Evolutionary conservation across 2,329 filamentous ascomycete genomes (phyloP), one percentile per base, ranked within the genome.

Genomic region (Alternaria burnsii): DNA sequence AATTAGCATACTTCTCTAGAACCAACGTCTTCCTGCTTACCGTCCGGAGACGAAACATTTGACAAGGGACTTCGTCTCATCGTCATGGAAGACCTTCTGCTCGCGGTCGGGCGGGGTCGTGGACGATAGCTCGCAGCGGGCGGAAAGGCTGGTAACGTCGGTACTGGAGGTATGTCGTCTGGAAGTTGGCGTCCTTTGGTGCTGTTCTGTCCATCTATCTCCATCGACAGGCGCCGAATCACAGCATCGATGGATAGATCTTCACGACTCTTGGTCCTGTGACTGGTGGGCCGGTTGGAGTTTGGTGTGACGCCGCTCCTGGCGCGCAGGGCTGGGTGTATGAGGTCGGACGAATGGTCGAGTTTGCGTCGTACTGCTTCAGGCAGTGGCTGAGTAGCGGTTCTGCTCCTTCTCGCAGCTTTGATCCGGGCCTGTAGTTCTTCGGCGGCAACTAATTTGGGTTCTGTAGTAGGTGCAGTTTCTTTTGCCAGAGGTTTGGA

Each of bases 161-260:
- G 54, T 22, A 57, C 58, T 42, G 46, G 58, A 26, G 58, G 58
- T 28, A 47, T 24, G 11, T 44, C 57, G 16, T 22, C 48, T 11
- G 38, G 40, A 24, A 36, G 51, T 28, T 24, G 24, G 24, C 18
- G 16, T 24, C 30, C 38, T 38, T 24, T 40, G n/a, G 42, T 22
- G 32, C 6, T 28, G 34, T n/a, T 52, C 38, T 56, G 26, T 26
- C 38, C 52, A 22, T 56, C 42, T 14, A 52, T 20, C 30, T 58
- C 41, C 14, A 55, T 36, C 7, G 57, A 62, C 24, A 62, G 36
- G 34, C 61, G 54, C 43, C 54, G 47, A 53, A 84, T 69, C 20
- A 68, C 59, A 5, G 69, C 65, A 26, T 69, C 69, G n/a, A 70
- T 69, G 14, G 67, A 58, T 7, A 65, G 55, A 16, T 65, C 68